phyloP scores from a whole-genome alignment of 495 filamentous ascomycete species.

The Xylaria longipes region DNA sequence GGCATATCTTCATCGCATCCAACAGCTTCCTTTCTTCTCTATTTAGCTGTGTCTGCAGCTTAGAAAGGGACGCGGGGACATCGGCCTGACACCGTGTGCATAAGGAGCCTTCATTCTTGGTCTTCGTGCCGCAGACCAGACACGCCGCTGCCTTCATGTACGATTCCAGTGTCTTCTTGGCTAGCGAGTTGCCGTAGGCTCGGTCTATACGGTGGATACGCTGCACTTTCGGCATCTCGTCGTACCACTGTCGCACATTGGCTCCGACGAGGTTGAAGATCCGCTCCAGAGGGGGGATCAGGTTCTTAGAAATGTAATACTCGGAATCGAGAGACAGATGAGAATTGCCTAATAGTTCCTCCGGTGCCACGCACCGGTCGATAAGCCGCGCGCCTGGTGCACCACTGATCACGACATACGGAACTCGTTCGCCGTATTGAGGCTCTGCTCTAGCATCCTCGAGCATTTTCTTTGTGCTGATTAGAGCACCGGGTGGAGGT shows the following conservation, averaged over 20 bases:
- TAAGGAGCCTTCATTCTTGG: slow-evolving; percentile 60
- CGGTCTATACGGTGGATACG: slow-evolving; percentile 67
- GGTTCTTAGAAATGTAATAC: slow-evolving; percentile 95
- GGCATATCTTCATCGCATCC: slow-evolving; percentile 78
- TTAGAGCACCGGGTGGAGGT: slow-evolving; percentile 84
- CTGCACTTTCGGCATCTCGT: slow-evolving; percentile 93
- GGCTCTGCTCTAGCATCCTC: slow-evolving; percentile 86
- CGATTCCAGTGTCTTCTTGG: slow-evolving; percentile 77
- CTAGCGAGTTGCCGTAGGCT: slow-evolving; percentile 37
- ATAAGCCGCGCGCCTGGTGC: slow-evolving; percentile 84
- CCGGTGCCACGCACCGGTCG: slow-evolving; percentile 89
- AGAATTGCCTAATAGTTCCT: slow-evolving; percentile 76
- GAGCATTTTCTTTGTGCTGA: slow-evolving; percentile 83
- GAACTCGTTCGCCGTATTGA: slow-evolving; percentile 93
- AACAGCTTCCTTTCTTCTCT: slow-evolving; percentile 66
- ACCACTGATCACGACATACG: slow-evolving; percentile 90
- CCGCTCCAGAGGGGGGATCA: slow-evolving; percentile 92
- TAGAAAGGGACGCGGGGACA: slow-evolving; percentile 63
- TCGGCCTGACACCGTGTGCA: slow-evolving; percentile 68
- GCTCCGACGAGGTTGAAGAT: slow-evolving; percentile 98
- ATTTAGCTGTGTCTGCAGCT: slow-evolving; percentile 65
- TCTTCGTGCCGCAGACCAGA: slow-evolving; percentile 74
- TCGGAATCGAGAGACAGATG: slow-evolving; percentile 89
- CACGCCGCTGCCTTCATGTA: slow-evolving; percentile 85
- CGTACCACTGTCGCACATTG: slow-evolving; percentile 90